Evolutionary conservation across 192 early-diverging fungal species (phyloP).

Genomic region (Coemansia biformis): DNA sequence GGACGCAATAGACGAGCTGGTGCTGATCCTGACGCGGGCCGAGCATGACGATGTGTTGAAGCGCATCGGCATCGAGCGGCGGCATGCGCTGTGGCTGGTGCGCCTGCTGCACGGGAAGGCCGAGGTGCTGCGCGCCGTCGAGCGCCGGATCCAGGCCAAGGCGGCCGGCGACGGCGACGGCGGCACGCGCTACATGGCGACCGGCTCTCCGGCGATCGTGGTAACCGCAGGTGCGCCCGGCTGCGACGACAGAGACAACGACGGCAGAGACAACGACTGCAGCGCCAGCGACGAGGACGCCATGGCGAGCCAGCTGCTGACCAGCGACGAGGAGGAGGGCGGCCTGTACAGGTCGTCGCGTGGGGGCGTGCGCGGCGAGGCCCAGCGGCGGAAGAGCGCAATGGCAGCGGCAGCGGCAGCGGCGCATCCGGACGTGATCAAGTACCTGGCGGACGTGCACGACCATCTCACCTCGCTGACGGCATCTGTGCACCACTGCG

Average conservation of each 20-base stretch:
- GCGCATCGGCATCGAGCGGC: constrained; percentile 67
- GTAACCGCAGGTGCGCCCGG: no score
- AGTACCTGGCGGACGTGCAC: constrained; percentile 35
- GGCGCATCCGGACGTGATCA: constrained; percentile 19
- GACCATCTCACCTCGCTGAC: constrained; percentile 77
- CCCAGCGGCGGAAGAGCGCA: no score
- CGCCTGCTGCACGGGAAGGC: constrained; percentile 65
- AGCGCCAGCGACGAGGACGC: not conserved
- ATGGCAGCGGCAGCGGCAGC: not conserved
- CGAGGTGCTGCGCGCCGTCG: constrained; percentile 69
- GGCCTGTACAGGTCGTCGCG: constrained; percentile 35
- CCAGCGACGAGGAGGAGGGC: constrained; percentile 51
- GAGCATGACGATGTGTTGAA: constrained; percentile 76
- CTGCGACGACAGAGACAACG: constrained; percentile 2
- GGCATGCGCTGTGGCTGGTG: constrained; percentile 64
- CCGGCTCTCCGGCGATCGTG: not conserved
- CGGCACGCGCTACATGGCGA: not conserved
- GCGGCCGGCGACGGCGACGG: not conserved
- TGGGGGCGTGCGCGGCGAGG: not conserved
- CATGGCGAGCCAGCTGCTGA: constrained; percentile 36
- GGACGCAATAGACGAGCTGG: constrained; percentile 91
- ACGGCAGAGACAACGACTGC: not conserved
- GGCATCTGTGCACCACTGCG: constrained; percentile 74
- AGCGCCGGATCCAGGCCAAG: constrained; percentile 47
- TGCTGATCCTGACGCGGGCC: constrained; percentile 80